Evolutionary conservation across 805 yeast species (phyloP).

Genomic region (Schwanniomyces occidentalis): DNA sequence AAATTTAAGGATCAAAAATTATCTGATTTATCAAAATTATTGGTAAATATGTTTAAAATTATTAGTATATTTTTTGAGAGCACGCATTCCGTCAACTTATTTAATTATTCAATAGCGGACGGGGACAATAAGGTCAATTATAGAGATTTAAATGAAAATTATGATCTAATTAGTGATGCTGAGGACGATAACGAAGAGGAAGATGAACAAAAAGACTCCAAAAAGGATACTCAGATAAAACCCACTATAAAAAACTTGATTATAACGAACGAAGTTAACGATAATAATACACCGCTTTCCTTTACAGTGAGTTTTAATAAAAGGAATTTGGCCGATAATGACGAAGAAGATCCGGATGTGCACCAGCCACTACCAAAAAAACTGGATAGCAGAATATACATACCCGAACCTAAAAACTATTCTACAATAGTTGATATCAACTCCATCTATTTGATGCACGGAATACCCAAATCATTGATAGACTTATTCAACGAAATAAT

Average conservation of each 20-base stretch:
- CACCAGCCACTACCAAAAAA: no score
- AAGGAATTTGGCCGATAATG: conserved; percentile 2
- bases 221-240: conserved; percentile 15
- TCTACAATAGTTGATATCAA: conserved; percentile 14
- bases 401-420: no score
- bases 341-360: conserved; percentile 3
- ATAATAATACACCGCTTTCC: conserved; percentile 20
- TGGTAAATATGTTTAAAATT: conserved; percentile 30
- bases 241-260: conserved; percentile 24
- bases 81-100: conserved; percentile 49
- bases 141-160: conserved; percentile 42
- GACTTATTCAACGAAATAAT: conserved; percentile 47
- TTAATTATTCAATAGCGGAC: conserved; percentile 44
- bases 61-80: conserved; percentile 43
- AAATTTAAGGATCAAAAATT: conserved; percentile 20
- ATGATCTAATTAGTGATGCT: conserved; percentile 26
- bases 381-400: no score
- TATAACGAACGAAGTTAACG: conserved; percentile 8
- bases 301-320: conserved; percentile 29
- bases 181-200: conserved; percentile 15
- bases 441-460: conserved; percentile 43
- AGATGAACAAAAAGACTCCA: conserved; percentile 13
- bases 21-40: conserved; percentile 22
- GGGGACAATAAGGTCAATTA: conserved; percentile 40
- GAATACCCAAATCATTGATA: conserved; percentile 49